Evolutionary conservation across 208 protist genomes (phyloP).

Genomic region (Porcisia hertigi): DNA sequence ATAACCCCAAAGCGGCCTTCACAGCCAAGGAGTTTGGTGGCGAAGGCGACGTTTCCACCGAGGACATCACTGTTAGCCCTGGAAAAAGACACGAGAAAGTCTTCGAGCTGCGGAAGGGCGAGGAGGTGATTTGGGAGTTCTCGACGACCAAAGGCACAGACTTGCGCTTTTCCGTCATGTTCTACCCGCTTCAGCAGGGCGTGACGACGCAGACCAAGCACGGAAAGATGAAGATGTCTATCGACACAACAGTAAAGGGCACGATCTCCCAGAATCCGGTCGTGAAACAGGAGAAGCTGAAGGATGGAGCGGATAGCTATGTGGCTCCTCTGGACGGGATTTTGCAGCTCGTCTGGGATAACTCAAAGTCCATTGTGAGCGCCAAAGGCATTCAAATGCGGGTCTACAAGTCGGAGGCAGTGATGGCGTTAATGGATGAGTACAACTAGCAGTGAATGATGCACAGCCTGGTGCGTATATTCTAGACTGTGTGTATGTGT

Average conservation of each 20-base stretch:
- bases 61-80: slow-evolving; percentile 51
- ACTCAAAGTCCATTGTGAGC: slow-evolving; percentile 49
- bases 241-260: slow-evolving; percentile 38
- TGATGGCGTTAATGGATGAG: slow-evolving; percentile 18
- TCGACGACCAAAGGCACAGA: slow-evolving; percentile 42
- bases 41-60: slow-evolving; percentile 43
- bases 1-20: slow-evolving; percentile 34
- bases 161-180: slow-evolving; percentile 46
- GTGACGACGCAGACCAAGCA: slow-evolving; percentile 34
- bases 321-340: slow-evolving; percentile 49
- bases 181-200: slow-evolving; percentile 42
- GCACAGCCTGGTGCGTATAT: no score
- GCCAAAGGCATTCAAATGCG: slow-evolving; percentile 59
- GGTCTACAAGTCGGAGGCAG: slow-evolving; percentile 48
- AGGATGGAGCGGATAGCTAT: slow-evolving; percentile 50
- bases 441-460: not conserved
- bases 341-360: slow-evolving; percentile 68
- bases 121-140: slow-evolving; percentile 72
- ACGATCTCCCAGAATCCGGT: slow-evolving; percentile 41
- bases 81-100: slow-evolving; percentile 50
- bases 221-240: slow-evolving; percentile 27
- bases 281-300: slow-evolving; percentile 52
- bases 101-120: slow-evolving; percentile 42
- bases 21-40: slow-evolving; percentile 30
- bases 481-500: no score